These are phyloP conservation scores for Ormosia emarginata DNA, from an alignment of 306 rosid species.

Conservation along the genomic window DNA sequence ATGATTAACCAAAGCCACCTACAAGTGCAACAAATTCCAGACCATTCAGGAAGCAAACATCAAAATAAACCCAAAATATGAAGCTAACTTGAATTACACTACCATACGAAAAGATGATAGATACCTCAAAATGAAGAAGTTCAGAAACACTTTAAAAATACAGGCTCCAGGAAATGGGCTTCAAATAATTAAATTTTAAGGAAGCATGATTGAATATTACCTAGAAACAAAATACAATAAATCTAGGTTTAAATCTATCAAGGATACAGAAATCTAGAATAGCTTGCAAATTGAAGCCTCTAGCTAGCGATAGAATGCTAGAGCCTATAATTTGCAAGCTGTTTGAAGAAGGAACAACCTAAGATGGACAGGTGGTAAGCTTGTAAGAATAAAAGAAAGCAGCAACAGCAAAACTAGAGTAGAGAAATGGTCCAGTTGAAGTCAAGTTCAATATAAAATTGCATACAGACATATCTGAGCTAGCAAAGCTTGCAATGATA, in stretches of 20 bases:
- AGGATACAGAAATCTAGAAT: background rate
- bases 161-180: background rate
- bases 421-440: background rate
- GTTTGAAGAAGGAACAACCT: slow-evolving; percentile 4
- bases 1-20: slow-evolving; percentile 14
- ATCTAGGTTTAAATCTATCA: background rate
- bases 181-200: background rate
- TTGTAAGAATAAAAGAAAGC: background rate
- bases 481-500: background rate
- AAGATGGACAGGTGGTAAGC: background rate
- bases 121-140: background rate
- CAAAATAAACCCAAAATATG: slow-evolving; percentile 4
- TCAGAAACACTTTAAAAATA: background rate
- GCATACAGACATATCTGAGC: slow-evolving; percentile 8
- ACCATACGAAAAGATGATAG: background rate
- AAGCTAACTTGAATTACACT: background rate
- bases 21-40: background rate
- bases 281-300: background rate
- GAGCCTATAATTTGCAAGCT: background rate
- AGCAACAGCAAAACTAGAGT: background rate
- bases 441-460: background rate
- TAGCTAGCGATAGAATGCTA: background rate
- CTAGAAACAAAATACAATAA: background rate
- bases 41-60: slow-evolving; percentile 9
- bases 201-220: background rate